Percentiles rank a stretch among this genome's conserved stretches.
Evolutionary conservation across 441 rosid genomes (phyloP).

Genomic region (Theobroma grandiflorum): DNA sequence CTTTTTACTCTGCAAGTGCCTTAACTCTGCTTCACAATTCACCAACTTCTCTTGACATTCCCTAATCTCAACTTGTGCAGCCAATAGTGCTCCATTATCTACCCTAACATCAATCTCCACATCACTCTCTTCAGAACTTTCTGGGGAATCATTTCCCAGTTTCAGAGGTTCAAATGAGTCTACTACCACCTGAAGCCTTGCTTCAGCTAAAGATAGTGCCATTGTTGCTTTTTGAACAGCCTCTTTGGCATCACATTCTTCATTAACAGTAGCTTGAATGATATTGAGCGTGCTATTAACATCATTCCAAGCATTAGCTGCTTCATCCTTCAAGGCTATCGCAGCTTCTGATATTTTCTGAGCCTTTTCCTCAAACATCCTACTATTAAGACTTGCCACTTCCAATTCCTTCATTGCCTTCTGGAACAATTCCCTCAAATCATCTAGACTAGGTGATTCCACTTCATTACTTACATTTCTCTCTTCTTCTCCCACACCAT

Average conservation of each 20-base stretch:
- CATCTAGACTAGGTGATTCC: slow-evolving; percentile 57
- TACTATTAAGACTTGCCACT: slow-evolving; percentile 79
- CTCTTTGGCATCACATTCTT: slow-evolving; percentile 75
- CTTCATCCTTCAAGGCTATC: slow-evolving; percentile 86
- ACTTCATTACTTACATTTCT: slow-evolving; percentile 48
- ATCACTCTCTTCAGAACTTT: slow-evolving; percentile 45
- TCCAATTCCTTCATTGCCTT: slow-evolving; percentile 74
- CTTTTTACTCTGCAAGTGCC: slow-evolving; percentile 58
- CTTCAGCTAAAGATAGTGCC: slow-evolving; percentile 88
- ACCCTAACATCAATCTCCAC: slow-evolving; percentile 36
- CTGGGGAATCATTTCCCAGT: slow-evolving; percentile 44
- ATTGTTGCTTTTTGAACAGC: slow-evolving; percentile 80
- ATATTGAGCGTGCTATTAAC: slow-evolving; percentile 64
- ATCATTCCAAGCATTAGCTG: slow-evolving; percentile 64
- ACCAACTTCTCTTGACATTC: slow-evolving; percentile 64
- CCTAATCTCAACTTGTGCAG: slow-evolving; percentile 68
- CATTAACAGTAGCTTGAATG: slow-evolving; percentile 65
- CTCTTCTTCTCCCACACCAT: slow-evolving; percentile 42
- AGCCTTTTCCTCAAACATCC: slow-evolving; percentile 92
- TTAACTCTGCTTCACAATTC: slow-evolving; percentile 66
- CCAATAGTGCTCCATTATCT: slow-evolving; percentile 50
- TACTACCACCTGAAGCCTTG: slow-evolving; percentile 68
- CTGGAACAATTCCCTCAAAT: slow-evolving; percentile 67
- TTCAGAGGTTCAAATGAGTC: slow-evolving; percentile 60
- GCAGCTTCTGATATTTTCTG: slow-evolving; percentile 89